Evolutionary conservation across 192 early-diverging fungal genomes (phyloP), one percentile per base, ranked within the genome.

Genomic region (Umbelopsis sp.): DNA sequence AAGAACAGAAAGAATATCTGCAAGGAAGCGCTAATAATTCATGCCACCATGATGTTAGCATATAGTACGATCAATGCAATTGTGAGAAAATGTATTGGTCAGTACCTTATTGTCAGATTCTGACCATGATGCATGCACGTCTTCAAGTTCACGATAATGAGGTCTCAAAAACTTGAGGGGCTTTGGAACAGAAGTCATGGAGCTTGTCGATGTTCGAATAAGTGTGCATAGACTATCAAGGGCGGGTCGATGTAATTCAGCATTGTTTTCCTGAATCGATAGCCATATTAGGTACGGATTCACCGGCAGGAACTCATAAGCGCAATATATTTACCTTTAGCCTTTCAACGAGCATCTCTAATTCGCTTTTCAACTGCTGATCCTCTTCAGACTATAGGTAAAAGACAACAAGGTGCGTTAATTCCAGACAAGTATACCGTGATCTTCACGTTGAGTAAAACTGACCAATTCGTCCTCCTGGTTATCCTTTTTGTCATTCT

Each of bases 171-270:
- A 99, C 82, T 99, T 99, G 74, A 99, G 87, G 25, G 96, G 97
- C 78, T 99, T 99, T 55, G 98, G 96, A 5, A 98, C 98, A n/a
- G 95, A 95, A 8, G 98, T 98, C 98, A 99, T 99, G 49, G 98
- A 99, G 67, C 91, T 93, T 4, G 96, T 95, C 9, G 95, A 92
- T 10, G 96, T 96, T 61, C 95, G 92, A 79, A 99, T 98, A 22
- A 92, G 70, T 12, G 91, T 94, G 68, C 91, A 90, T 23, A 99
- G 86, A 61, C 89, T 87, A 68, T 97, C 95, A 35, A 99, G 87
- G 10, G 96, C 88, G 21, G 94, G 87, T 67, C 87, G 87, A 79
- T 98, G 89, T 41, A 99, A 90, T 46, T 86, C 79, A 41, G 73
- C 79, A 41, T 95, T 88, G 7, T 84, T 67, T 77, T 97, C 89